phyloP scores from a whole-genome alignment of 192 early-diverging fungal species.

The Backusella mclennaniae region DNA sequence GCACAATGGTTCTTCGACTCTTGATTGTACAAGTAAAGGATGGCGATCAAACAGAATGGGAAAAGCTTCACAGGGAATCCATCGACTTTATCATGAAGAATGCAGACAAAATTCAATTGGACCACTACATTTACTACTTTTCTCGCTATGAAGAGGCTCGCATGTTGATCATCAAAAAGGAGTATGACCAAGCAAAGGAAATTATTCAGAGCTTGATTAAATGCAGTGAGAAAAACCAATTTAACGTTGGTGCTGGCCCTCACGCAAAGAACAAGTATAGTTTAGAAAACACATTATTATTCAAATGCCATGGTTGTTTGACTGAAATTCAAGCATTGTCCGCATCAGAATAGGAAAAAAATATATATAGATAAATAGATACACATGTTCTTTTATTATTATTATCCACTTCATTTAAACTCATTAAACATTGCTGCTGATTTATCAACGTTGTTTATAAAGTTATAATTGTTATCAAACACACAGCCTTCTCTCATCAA shows the following conservation, averaged over 20 bases:
- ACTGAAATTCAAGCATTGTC: slow-evolving; percentile 27
- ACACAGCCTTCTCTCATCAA: slow-evolving; percentile 59
- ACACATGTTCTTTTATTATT: not conserved
- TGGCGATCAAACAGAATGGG: slow-evolving; percentile 14
- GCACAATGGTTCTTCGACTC: slow-evolving; percentile 64
- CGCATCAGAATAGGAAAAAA: not conserved
- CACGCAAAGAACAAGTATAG: slow-evolving; percentile 65
- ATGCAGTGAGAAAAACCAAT: slow-evolving; percentile 27
- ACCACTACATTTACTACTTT: slow-evolving; percentile 62
- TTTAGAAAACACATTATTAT: slow-evolving; percentile 59
- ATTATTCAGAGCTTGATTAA: slow-evolving; percentile 53
- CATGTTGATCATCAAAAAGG: slow-evolving; percentile 44
- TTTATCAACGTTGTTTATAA: slow-evolving; percentile 35
- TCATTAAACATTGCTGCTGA: slow-evolving; percentile 48
- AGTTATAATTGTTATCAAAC: slow-evolving; percentile 59
- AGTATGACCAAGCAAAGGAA: slow-evolving; percentile 40
- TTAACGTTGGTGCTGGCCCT: slow-evolving; percentile 28
- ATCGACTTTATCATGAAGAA: slow-evolving; percentile 49
- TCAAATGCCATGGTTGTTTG: slow-evolving; percentile 57
- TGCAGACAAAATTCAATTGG: slow-evolving; percentile 55
- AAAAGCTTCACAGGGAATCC: slow-evolving; percentile 30
- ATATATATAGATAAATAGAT: not conserved
- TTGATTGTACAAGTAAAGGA: slow-evolving; percentile 46
- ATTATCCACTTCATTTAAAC: slow-evolving; percentile 37
- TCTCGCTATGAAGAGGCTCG: slow-evolving; percentile 58